A percentile compares a stretch with the other conserved stretches of the same genome.
Evolutionary conservation across 108 stramenopile genomes (phyloP).

Genomic region (Fragilaria radians): DNA sequence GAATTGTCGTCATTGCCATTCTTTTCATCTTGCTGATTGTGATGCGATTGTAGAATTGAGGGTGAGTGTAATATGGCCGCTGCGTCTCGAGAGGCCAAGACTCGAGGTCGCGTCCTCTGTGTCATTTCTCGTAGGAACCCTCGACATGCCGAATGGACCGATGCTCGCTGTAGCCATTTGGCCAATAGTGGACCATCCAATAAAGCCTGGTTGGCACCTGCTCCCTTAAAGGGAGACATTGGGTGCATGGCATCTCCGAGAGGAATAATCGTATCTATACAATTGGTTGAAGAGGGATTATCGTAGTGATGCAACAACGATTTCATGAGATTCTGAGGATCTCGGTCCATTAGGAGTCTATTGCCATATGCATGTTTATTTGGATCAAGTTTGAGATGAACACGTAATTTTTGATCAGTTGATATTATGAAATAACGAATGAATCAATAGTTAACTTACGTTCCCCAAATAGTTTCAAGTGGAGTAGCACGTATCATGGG

Average conservation of each 20-base stretch:
- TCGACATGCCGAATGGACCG: slow-evolving; percentile 49
- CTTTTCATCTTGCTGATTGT: slow-evolving; percentile 31
- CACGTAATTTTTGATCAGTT: not conserved
- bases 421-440: not conserved
- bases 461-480: slow-evolving; percentile 66
- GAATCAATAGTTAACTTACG: slow-evolving; percentile 27
- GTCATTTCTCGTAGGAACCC: slow-evolving; percentile 68
- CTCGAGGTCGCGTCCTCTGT: slow-evolving; percentile 54
- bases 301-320: slow-evolving; percentile 11
- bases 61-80: slow-evolving; percentile 54
- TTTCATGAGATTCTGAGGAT: slow-evolving; percentile 47
- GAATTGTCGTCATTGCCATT: slow-evolving; percentile 35
- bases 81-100: slow-evolving; percentile 64
- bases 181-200: slow-evolving; percentile 77
- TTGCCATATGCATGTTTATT: too few species aligned
- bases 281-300: slow-evolving; percentile 17
- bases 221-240: slow-evolving; percentile 92
- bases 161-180: slow-evolving; percentile 43
- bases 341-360: slow-evolving; percentile 67
- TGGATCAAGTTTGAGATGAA: too few species aligned
- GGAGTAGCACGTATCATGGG: slow-evolving; percentile 66
- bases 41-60: slow-evolving; percentile 12
- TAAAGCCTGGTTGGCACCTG: slow-evolving; percentile 90
- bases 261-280: slow-evolving; percentile 43
- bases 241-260: slow-evolving; percentile 87